Conservation (phyloP, 306 rosid species). For the Vigna hirtella region DNA sequence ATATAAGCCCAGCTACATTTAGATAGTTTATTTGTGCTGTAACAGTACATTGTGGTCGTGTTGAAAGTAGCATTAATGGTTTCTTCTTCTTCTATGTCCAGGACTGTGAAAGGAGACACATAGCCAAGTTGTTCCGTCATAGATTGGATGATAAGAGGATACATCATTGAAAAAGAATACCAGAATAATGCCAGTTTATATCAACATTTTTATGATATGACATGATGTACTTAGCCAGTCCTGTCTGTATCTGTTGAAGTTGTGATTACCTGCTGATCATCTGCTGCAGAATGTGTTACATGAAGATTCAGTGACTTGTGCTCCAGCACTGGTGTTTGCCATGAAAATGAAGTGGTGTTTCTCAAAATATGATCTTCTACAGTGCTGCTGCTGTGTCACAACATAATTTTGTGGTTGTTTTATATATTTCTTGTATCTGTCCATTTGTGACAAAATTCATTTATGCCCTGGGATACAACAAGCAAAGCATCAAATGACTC, state of each 20-base stretch:
- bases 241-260: conserved; percentile 46
- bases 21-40: conserved; percentile 25
- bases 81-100: conserved; percentile 46
- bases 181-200: conserved; percentile 43
- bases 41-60: neutral
- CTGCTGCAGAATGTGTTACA: conserved; percentile 39
- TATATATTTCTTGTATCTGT: conserved; percentile 46
- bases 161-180: conserved; percentile 30
- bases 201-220: conserved; percentile 36
- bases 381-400: conserved; percentile 40
- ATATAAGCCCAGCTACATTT: conserved; percentile 27
- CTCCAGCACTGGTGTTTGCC: conserved; percentile 38
- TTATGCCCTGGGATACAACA: conserved; percentile 53
- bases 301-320: conserved; percentile 40
- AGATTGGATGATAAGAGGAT: conserved; percentile 73
- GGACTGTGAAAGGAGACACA: conserved; percentile 96
- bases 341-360: conserved; percentile 39
- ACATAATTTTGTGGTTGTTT: conserved; percentile 45
- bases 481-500: conserved; percentile 49
- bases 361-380: conserved; percentile 34
- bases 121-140: conserved; percentile 91
- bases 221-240: conserved; percentile 38
- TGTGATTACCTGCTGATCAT: conserved; percentile 44
- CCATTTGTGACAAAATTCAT: conserved; percentile 53
- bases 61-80: conserved; percentile 23